Evolutionary conservation across 768 basidiomycete genomes (phyloP), one percentile per base, ranked within the genome.

Genomic region (Stropharia rugosoannulata): DNA sequence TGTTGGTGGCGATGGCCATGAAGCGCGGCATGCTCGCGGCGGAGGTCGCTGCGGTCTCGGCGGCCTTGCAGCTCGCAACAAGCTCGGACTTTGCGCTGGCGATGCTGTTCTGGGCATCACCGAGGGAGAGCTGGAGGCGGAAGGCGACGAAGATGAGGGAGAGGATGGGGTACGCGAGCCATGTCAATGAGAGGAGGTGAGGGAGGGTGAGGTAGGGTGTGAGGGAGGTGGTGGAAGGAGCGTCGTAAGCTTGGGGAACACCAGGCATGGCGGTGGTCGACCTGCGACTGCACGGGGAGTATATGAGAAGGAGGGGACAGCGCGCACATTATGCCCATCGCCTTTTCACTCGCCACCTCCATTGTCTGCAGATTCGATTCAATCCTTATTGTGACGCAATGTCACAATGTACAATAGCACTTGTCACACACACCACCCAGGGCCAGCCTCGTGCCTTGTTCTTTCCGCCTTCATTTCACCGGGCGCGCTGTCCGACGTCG

Each of bases 81-180:
- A 96, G 77, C 62, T 90, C 80, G 39, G 68, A 73, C 72, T 92
- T 95, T 42, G 91, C 88, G 60, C 77, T 84, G 36, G 77, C 75
- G 4, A 92, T 80, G 2, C 86, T 79, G 62, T 80, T 76, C 64
- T 90, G 80, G 3, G 93, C 84, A 11, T 87, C 80, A 18, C 77
- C 77, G 5, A 89, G 80, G 22, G 93, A 92, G 10, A 90, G 68
- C 57, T 87, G 81, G 38, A 97, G 80, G 52, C 92, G 83, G 66
- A 94, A 93, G 35, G 88, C 88, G 68, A 95, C 83, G 66, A 98
- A 90, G 60, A 94, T 69, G 55, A 98, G 84, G 22, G 94, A 95
- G 40, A 96, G 74, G 27, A 97, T 86, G 32, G 93, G 93, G 61
- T 93, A 94, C 8, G 94, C 92, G 38, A 98, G 87, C 88, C 93